Evolutionary conservation across 2,329 filamentous ascomycete species (phyloP), one percentile per base, ranked within the genome.

Genomic region (Podosphaera xanthii): DNA sequence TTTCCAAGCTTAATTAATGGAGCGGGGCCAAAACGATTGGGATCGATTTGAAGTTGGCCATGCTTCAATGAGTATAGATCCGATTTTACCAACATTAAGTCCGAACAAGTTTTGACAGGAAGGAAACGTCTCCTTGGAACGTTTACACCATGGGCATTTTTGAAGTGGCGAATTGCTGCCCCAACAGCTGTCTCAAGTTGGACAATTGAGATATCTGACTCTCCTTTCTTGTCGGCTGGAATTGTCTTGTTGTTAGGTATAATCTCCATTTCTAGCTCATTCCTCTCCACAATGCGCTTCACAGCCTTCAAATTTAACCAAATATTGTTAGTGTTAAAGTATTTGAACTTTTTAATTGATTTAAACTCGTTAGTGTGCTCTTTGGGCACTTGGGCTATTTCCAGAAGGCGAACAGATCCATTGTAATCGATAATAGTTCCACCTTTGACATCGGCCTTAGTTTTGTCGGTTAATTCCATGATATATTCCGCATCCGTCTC

Each of bases 301-400:
- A 98, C 86, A 66, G 92, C 92, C 71, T 87, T 84, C 68, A 96
- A 80, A 77, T 95, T 95, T 80, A 98, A 86, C 92, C 92, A 98
- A 76, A 98, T 96, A 82, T 98, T 98, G 86, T 98, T 98, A 75
- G 92, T 98, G 83, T 98, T 98, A 85, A 98, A 98, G 83, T 98
- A 98, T 81, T 94, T 96, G 86, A 98, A 98, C 81, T 98, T 98
- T 85, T 98, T 98, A 80, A 98, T 98, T 56, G 90, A 96, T 84
- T 98, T 98, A 87, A 98, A 98, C 77, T 98, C 92, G 76, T 98
- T 97, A 72, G 92, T 87, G 76, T 98, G 92, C 79, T 98, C 88
- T 83, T 97, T 98, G 75, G 92, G 92, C 42, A 98, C 92, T 79
- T 98, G 92, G 12, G 92, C 92, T 69, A 98, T 96, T 78, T 98